Evolutionary conservation across 1,284 basidiomycete genomes (phyloP).

Genomic region (Vanrija sp.): DNA sequence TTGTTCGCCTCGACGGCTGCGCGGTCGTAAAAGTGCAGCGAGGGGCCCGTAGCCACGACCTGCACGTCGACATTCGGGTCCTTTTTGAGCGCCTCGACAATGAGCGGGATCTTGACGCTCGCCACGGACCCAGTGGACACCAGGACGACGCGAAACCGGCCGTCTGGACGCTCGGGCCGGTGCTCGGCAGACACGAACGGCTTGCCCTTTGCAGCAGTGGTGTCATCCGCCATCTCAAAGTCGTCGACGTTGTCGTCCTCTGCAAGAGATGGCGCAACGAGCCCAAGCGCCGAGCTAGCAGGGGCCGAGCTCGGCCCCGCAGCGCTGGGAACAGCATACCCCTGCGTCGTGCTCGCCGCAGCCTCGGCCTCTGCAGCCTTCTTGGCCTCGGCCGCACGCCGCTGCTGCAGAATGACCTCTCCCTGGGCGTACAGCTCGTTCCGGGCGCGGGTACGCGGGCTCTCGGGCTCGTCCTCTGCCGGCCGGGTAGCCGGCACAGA

Average conservation of each 20-base stretch:
- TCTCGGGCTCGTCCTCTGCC: conserved; percentile 19
- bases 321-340: neutral
- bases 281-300: neutral
- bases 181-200: conserved; percentile 37
- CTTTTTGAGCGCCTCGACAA: conserved; percentile 62
- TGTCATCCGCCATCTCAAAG: neutral
- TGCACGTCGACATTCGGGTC: conserved; percentile 72
- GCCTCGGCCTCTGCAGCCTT: neutral
- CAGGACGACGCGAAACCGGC: conserved; percentile 64
- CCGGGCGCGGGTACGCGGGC: conserved; percentile 30
- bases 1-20: conserved; percentile 50
- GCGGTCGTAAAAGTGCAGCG: conserved; percentile 71
- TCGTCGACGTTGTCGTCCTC: neutral
- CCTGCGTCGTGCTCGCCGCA: neutral
- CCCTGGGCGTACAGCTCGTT: conserved; percentile 38
- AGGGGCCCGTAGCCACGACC: conserved; percentile 74
- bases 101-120: conserved; percentile 85
- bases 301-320: no score
- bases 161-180: conserved; percentile 29
- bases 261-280: neutral
- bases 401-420: conserved; percentile 6
- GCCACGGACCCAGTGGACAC: conserved; percentile 92
- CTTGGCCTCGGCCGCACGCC: neutral
- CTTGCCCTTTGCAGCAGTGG: neutral
- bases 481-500: neutral